Percentiles rank a stretch among this genome's conserved stretches.
phyloP scores from a whole-genome alignment of 805 yeast species.

The Kazachstania martiniae region DNA sequence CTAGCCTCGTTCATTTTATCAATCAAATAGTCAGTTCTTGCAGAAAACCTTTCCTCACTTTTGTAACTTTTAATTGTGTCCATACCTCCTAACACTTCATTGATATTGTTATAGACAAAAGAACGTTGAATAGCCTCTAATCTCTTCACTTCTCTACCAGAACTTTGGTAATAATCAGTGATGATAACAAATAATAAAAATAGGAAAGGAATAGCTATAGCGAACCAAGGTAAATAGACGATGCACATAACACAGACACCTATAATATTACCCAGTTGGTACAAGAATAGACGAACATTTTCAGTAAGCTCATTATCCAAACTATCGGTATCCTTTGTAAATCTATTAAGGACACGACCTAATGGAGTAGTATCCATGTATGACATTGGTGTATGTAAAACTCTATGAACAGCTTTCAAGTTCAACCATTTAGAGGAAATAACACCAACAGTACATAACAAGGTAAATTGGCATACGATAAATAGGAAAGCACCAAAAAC shows the following conservation, averaged over 20 bases:
- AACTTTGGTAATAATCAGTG: constrained; percentile 37
- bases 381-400: constrained; percentile 72
- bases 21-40: constrained; percentile 38
- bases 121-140: constrained; percentile 43
- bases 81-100: constrained; percentile 40
- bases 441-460: constrained; percentile 33
- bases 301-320: constrained; percentile 72
- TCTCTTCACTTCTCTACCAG: constrained; percentile 42
- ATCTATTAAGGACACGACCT: constrained; percentile 77
- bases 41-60: constrained; percentile 28
- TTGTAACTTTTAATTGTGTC: constrained; percentile 37
- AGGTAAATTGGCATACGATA: constrained; percentile 26
- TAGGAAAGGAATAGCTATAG: constrained; percentile 55
- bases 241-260: constrained; percentile 64
- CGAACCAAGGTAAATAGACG: constrained; percentile 69
- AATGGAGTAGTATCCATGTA: constrained; percentile 80
- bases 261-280: constrained; percentile 41
- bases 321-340: constrained; percentile 80
- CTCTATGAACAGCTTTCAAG: constrained; percentile 44
- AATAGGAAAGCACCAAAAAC: constrained; percentile 38
- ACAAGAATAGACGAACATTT: constrained; percentile 50
- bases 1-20: constrained; percentile 46
- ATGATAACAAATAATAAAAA: constrained; percentile 33
- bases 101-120: constrained; percentile 40
- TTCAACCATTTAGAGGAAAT: constrained; percentile 50